Evolutionary conservation across 129 eudicot species (phyloP).

Genomic region (Centaurea solstitialis): DNA sequence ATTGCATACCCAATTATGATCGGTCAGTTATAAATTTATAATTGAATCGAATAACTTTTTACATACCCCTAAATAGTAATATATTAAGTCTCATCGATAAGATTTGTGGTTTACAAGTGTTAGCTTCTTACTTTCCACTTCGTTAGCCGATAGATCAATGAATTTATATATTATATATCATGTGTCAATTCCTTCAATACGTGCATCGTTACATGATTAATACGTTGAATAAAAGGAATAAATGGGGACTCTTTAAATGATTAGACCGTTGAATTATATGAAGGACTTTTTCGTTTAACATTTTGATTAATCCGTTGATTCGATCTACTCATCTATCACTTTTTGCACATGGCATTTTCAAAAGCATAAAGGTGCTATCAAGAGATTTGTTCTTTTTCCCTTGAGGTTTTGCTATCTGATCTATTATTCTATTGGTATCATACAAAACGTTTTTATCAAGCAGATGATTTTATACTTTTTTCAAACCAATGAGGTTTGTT

Average conservation of each 20-base stretch:
- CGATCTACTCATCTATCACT: not conserved
- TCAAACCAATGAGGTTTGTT: not conserved
- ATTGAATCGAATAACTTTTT: too few relatives aligned
- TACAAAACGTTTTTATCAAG: not conserved
- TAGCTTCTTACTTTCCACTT: not conserved
- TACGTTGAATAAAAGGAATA: not conserved
- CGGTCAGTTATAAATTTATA: not conserved
- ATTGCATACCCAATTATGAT: not conserved
- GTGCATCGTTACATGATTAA: constrained; percentile 1
- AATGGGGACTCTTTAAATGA: not conserved
- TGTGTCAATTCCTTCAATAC: not conserved
- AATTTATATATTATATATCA: not conserved
- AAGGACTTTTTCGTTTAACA: not conserved
- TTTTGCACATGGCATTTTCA: not conserved
- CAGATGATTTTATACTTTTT: not conserved
- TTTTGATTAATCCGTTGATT: not conserved
- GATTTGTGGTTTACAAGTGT: not conserved
- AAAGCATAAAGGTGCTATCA: not conserved
- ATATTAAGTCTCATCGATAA: not conserved
- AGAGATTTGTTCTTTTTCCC: not conserved
- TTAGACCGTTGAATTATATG: not conserved
- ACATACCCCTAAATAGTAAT: not conserved
- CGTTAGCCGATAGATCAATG: not conserved
- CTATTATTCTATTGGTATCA: not conserved
- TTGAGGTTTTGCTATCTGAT: not conserved